phyloP scores from a whole-genome alignment of 805 yeast species.

The Candida methanosorbosa region DNA sequence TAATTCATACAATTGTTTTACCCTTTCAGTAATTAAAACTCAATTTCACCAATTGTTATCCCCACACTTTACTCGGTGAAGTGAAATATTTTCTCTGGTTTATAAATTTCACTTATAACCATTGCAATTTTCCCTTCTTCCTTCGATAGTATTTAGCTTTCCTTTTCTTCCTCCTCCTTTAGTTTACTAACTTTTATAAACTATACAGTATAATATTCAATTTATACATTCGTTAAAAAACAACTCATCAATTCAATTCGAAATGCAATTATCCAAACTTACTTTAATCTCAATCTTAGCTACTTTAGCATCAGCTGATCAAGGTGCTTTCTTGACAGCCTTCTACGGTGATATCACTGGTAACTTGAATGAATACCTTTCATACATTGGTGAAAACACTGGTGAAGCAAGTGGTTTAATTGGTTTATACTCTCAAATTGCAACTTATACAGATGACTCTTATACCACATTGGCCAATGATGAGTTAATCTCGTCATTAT shows the following conservation, averaged over 20 bases:
- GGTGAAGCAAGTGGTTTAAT: slow-evolving; percentile 20
- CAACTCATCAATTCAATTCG: no score
- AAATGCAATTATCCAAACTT: slow-evolving; percentile 17
- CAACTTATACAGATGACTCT: slow-evolving; percentile 35
- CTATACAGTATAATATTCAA: no score
- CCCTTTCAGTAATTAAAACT: no score
- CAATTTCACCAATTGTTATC: no score
- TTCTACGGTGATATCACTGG: slow-evolving; percentile 26
- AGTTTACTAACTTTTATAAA: background rate
- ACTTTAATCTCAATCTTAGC: slow-evolving; percentile 15
- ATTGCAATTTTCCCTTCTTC: background rate
- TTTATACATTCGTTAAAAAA: no score
- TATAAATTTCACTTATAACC: background rate
- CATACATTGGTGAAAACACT: slow-evolving; percentile 22
- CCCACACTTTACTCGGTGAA: background rate
- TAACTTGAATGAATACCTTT: slow-evolving; percentile 24
- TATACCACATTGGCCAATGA: slow-evolving; percentile 31
- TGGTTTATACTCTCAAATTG: slow-evolving; percentile 21
- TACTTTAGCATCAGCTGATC: slow-evolving; percentile 10
- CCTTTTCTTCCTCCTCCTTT: background rate
- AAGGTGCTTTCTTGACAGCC: slow-evolving; percentile 24
- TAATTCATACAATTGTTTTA: no score
- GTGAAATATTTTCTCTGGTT: background rate
- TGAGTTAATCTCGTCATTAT: slow-evolving; percentile 8
- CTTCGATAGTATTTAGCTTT: background rate